A percentile compares a stretch with the other conserved stretches of the same genome.
Conservation (phyloP, 208 protist species). For the Paratrypanosoma confusum region DNA sequence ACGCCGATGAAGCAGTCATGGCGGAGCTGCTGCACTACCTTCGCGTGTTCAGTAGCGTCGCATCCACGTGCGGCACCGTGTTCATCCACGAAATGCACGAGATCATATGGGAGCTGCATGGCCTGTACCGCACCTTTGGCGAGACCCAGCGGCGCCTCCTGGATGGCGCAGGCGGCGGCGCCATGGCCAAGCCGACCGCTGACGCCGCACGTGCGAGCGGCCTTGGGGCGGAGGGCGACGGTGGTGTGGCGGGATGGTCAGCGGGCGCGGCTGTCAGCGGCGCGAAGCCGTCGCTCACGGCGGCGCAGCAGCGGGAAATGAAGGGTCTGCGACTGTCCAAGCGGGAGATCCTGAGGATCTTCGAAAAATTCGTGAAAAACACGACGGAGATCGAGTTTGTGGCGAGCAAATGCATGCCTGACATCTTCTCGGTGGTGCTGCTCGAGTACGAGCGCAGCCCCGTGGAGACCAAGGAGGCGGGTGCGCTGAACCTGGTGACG, state of each 20-base stretch:
- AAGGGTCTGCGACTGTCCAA: constrained; percentile 90
- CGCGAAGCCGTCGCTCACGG: too few relatives aligned
- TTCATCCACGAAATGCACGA: constrained; percentile 91
- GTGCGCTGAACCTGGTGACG: constrained; percentile 89
- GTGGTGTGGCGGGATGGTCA: too few relatives aligned
- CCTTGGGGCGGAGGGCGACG: constrained; percentile 15
- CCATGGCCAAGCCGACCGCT: constrained; percentile 20
- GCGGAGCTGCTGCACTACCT: constrained; percentile 89
- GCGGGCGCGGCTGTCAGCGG: too few relatives aligned
- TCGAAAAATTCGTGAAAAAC: constrained; percentile 91
- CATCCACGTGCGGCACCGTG: constrained; percentile 73
- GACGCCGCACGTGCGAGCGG: constrained; percentile 12
- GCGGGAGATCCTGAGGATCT: constrained; percentile 90
- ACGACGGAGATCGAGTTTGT: constrained; percentile 83
- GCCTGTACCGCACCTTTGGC: constrained; percentile 93
- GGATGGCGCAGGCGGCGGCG: too few relatives aligned
- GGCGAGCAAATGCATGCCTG: constrained; percentile 84
- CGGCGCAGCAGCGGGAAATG: constrained; percentile 22
- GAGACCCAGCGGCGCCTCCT: too few relatives aligned
- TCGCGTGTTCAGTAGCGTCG: constrained; percentile 90
- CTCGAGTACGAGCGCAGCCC: constrained; percentile 90
- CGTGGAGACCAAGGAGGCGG: constrained; percentile 87
- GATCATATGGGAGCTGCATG: constrained; percentile 92
- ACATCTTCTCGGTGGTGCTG: constrained; percentile 93
- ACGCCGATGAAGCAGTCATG: constrained; percentile 38